Evolutionary conservation across 2,329 filamentous ascomycete species (phyloP).

Genomic region (Hymenotorrendiella dingleyae): DNA sequence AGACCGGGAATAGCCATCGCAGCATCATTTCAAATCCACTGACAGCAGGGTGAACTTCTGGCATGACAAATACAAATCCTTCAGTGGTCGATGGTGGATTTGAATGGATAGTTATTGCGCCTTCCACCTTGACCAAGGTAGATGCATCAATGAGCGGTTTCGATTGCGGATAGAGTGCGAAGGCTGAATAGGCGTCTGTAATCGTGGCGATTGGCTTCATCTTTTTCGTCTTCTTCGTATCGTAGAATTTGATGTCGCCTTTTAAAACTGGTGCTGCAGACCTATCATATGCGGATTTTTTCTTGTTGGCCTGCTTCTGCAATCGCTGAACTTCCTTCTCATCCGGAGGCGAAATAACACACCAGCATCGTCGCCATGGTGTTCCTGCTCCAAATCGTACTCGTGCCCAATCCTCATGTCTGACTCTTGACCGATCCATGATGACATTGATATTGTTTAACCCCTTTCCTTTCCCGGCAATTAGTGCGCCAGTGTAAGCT

Average conservation of each 20-base stretch:
- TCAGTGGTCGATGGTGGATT: slow-evolving; percentile 72
- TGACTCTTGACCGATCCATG: slow-evolving; percentile 72
- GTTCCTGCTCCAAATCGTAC: slow-evolving; percentile 94
- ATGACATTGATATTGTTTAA: slow-evolving; percentile 88
- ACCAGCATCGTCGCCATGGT: slow-evolving; percentile 95
- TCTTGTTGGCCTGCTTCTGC: slow-evolving; percentile 77
- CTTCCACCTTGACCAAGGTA: slow-evolving; percentile 89
- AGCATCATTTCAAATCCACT: slow-evolving; percentile 94
- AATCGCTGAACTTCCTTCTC: slow-evolving; percentile 85
- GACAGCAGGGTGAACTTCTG: slow-evolving; percentile 85
- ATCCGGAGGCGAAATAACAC: slow-evolving; percentile 84
- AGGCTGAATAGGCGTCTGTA: slow-evolving; percentile 83
- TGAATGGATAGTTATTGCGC: slow-evolving; percentile 80
- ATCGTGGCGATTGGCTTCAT: slow-evolving; percentile 85
- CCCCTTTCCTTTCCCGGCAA: slow-evolving; percentile 85
- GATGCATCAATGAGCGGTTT: slow-evolving; percentile 93
- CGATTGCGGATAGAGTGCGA: slow-evolving; percentile 91
- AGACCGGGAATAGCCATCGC: slow-evolving; percentile 86
- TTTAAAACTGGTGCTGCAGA: slow-evolving; percentile 62
- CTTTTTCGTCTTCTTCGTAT: slow-evolving; percentile 86
- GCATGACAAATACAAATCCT: slow-evolving; percentile 97
- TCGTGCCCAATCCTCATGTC: slow-evolving; percentile 86
- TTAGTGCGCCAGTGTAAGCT: slow-evolving; percentile 90
- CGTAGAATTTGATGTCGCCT: slow-evolving; percentile 92
- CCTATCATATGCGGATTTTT: slow-evolving; percentile 76